These are phyloP conservation scores for Candida bentonensis DNA, from an alignment of 805 yeast species.

Conservation along the genomic window DNA sequence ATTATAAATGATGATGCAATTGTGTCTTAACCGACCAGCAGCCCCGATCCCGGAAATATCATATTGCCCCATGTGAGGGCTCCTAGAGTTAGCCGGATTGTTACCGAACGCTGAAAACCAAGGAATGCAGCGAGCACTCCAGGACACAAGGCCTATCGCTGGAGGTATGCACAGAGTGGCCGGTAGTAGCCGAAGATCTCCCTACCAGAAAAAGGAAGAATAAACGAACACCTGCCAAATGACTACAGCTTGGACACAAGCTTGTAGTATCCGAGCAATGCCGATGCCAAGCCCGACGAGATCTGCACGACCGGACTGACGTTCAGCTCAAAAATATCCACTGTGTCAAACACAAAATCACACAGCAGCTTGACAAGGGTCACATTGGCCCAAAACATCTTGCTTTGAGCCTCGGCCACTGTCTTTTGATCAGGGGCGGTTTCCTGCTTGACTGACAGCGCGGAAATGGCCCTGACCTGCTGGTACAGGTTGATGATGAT, in stretches of 20 bases:
- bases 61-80: too few relatives aligned
- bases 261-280: constrained; percentile 11
- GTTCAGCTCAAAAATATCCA: constrained; percentile 15
- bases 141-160: too few relatives aligned
- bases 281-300: constrained; percentile 14
- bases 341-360: constrained; percentile 16
- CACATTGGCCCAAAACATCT: constrained; percentile 4
- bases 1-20: too few relatives aligned
- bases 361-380: constrained; percentile 14
- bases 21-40: too few relatives aligned
- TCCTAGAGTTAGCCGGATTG: too few relatives aligned
- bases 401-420: background rate
- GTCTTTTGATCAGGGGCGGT: constrained; percentile 2
- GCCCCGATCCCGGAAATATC: too few relatives aligned
- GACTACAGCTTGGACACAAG: constrained; percentile 6
- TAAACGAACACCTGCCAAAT: too few relatives aligned
- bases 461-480: constrained; percentile 5
- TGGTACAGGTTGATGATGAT: constrained; percentile 11
- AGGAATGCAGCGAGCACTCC: too few relatives aligned
- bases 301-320: constrained; percentile 13
- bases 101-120: too few relatives aligned
- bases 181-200: too few relatives aligned
- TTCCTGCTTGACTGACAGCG: background rate
- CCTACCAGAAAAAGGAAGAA: too few relatives aligned
- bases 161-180: too few relatives aligned